Conservation (phyloP, 805 yeast genomes). For the Lipomyces yamanashiensis region DNA sequence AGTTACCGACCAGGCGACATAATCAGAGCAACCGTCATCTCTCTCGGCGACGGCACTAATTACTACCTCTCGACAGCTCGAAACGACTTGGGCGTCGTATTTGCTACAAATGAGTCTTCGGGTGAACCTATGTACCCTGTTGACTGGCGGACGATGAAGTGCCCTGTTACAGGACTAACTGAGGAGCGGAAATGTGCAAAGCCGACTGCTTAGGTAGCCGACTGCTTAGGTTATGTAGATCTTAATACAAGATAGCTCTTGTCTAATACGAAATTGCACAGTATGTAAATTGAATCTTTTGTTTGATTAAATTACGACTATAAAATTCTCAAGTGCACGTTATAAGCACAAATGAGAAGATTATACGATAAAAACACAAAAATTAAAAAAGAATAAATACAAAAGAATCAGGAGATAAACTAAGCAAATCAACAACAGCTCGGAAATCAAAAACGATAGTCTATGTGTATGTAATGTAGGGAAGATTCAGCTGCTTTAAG, state of each 20-base stretch:
- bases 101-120: slow-evolving; percentile 71
- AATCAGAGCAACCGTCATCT: slow-evolving; percentile 72
- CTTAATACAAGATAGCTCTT: too few species aligned
- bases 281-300: background rate
- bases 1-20: slow-evolving; percentile 92
- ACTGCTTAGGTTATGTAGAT: slow-evolving; percentile 1
- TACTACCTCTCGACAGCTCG: slow-evolving; percentile 88
- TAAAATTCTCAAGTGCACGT: background rate
- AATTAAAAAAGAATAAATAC: background rate
- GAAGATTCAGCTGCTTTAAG: too few species aligned
- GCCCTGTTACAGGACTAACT: slow-evolving; percentile 70
- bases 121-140: slow-evolving; percentile 84
- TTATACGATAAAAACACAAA: background rate
- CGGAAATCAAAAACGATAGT: background rate
- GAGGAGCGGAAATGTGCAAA: slow-evolving; percentile 92
- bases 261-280: background rate
- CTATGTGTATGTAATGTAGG: too few species aligned
- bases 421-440: slow-evolving; percentile 1
- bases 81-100: slow-evolving; percentile 91
- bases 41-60: slow-evolving; percentile 91
- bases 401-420: background rate
- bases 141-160: slow-evolving; percentile 95
- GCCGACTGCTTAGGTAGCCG: slow-evolving; percentile 62
- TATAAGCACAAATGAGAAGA: background rate
- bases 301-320: background rate